Evolutionary conservation across 495 filamentous ascomycete genomes (phyloP).

Genomic region (Jackrogersella multiformis): DNA sequence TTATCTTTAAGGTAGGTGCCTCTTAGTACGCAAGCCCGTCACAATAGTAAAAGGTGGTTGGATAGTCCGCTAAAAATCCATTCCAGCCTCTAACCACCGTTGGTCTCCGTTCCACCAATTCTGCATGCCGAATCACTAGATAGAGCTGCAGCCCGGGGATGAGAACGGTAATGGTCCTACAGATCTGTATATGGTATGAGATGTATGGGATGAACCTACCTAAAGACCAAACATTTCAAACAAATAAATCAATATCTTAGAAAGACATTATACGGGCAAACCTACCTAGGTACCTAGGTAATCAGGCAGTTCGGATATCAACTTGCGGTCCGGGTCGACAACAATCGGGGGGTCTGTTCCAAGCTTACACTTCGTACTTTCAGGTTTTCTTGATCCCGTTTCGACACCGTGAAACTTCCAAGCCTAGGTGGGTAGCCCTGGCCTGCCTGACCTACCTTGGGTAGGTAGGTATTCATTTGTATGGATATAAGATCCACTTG

Average conservation of each 20-base stretch:
- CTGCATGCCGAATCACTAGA: constrained; percentile 1
- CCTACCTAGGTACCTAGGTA: too few relatives aligned
- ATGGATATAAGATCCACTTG: constrained; percentile 18
- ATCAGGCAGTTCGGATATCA: constrained; percentile 22
- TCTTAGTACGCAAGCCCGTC: background rate
- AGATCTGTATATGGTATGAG: background rate
- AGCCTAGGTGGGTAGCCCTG: background rate
- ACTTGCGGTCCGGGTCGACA: constrained; percentile 23
- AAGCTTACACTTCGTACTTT: background rate
- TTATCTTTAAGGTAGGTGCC: background rate
- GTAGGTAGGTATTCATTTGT: background rate
- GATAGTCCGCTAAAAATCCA: background rate
- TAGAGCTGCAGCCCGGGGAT: background rate
- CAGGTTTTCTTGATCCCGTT: constrained; percentile 12
- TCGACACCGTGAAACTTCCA: constrained; percentile 21
- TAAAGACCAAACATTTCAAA: background rate
- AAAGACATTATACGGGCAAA: background rate
- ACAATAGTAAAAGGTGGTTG: background rate
- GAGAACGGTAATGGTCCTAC: background rate
- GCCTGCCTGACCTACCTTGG: background rate
- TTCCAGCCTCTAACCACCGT: background rate
- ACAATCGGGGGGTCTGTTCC: constrained; percentile 22
- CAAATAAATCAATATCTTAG: constrained; percentile 4
- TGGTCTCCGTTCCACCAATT: background rate
- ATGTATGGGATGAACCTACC: background rate